Evolutionary conservation across 441 rosid genomes (phyloP).

Genomic region (Syzygium syzygioides): DNA sequence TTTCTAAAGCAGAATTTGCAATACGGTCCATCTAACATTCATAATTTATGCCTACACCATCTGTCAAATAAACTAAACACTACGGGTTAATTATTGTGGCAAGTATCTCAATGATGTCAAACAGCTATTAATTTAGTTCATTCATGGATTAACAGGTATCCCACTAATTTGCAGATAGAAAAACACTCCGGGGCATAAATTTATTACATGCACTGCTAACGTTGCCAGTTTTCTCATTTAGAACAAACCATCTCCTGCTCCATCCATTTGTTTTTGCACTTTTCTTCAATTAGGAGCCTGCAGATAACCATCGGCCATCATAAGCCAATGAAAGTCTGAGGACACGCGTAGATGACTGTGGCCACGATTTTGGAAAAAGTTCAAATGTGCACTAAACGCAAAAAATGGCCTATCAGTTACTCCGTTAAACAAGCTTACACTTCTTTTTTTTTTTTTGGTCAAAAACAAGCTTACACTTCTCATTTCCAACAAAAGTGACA

Average conservation of each 20-base stretch:
- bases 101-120: neutral
- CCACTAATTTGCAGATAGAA: neutral
- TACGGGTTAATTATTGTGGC: neutral
- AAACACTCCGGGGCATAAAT: neutral
- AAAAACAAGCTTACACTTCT: too few species aligned
- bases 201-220: conserved; percentile 26
- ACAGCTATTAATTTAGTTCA: neutral
- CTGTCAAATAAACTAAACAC: neutral
- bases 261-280: conserved; percentile 91
- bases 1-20: neutral
- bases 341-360: neutral
- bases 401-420: neutral
- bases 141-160: neutral
- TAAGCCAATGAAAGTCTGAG: neutral
- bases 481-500: too few species aligned
- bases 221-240: conserved; percentile 96
- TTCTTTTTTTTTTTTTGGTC: too few species aligned
- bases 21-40: neutral
- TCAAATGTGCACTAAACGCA: neutral
- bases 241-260: conserved; percentile 96
- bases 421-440: neutral
- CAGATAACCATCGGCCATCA: neutral
- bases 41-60: neutral
- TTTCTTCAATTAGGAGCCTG: conserved; percentile 75
- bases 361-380: neutral